Evolutionary conservation across 108 stramenopile genomes (phyloP).

Genomic region (Conticribra guillardii): DNA sequence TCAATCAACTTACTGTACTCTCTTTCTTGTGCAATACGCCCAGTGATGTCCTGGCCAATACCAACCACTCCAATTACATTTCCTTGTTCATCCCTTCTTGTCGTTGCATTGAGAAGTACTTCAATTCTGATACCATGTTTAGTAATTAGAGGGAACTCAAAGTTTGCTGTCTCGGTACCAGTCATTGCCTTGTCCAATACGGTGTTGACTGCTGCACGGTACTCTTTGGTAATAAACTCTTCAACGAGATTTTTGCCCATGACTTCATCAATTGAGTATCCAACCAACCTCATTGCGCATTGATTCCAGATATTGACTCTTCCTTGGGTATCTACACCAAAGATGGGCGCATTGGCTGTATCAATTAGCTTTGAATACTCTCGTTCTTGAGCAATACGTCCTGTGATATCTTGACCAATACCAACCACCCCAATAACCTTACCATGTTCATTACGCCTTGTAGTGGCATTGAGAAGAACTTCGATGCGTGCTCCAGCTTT

Average conservation of each 20-base stretch:
- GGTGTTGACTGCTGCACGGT: slow-evolving; percentile 25
- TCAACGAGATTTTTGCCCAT: slow-evolving; percentile 47
- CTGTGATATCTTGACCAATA: slow-evolving; percentile 41
- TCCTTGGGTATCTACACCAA: slow-evolving; percentile 64
- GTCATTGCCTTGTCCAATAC: slow-evolving; percentile 38
- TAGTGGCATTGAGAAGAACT: slow-evolving; percentile 47
- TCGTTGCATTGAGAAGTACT: slow-evolving; percentile 58
- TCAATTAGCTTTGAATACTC: slow-evolving; percentile 61
- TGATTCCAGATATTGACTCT: slow-evolving; percentile 70
- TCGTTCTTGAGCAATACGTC: slow-evolving; percentile 22
- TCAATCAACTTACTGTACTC: slow-evolving; percentile 58
- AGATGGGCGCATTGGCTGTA: slow-evolving; percentile 64
- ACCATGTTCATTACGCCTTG: slow-evolving; percentile 47
- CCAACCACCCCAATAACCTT: slow-evolving; percentile 59
- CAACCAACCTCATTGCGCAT: slow-evolving; percentile 48
- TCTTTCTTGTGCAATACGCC: slow-evolving; percentile 35
- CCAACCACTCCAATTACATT: slow-evolving; percentile 56
- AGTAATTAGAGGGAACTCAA: slow-evolving; percentile 54
- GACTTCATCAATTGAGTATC: slow-evolving; percentile 54
- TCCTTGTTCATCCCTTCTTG: slow-evolving; percentile 39
- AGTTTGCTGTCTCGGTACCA: slow-evolving; percentile 59
- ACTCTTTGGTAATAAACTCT: slow-evolving; percentile 34
- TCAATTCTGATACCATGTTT: slow-evolving; percentile 40
- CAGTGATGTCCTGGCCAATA: slow-evolving; percentile 27
- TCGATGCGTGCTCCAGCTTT: slow-evolving; percentile 30